A percentile compares a stretch with the other conserved stretches of the same genome.
Evolutionary conservation across 345 rosid genomes (phyloP).

Genomic region (Isatis tinctoria): DNA sequence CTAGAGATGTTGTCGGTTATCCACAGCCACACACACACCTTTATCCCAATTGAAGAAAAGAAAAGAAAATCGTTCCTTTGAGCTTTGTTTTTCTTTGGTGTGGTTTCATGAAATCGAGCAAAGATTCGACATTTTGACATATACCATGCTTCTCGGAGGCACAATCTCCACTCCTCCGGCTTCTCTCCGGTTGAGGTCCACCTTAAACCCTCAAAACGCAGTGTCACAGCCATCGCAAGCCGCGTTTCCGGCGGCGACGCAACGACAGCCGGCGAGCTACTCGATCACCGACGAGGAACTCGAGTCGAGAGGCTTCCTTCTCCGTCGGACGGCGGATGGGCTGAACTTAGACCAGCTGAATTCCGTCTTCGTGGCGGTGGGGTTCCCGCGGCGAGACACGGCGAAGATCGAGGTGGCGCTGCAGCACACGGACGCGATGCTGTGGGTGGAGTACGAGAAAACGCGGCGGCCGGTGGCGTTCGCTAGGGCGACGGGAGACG

Average conservation of each 20-base stretch:
- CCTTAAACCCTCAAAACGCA: constrained; percentile 6
- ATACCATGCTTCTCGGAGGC: constrained; percentile 57
- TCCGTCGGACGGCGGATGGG: constrained; percentile 54
- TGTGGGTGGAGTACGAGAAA: constrained; percentile 65
- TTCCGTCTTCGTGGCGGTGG: constrained; percentile 74
- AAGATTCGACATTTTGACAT: not conserved
- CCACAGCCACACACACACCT: constrained; percentile 32
- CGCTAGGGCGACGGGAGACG: constrained; percentile 87
- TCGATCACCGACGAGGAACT: constrained; percentile 67
- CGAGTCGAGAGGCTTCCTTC: constrained; percentile 60
- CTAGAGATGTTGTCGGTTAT: constrained; percentile 3
- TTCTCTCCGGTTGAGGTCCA: constrained; percentile 30
- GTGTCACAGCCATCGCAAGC: constrained; percentile 22
- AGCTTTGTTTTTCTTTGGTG: not conserved
- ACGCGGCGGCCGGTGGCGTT: constrained; percentile 75
- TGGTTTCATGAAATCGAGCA: not conserved
- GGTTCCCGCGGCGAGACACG: constrained; percentile 85
- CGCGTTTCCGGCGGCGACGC: constrained; percentile 3
- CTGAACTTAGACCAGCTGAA: constrained; percentile 77
- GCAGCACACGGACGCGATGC: constrained; percentile 61
- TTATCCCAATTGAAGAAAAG: constrained; percentile 18
- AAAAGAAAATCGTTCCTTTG: not conserved
- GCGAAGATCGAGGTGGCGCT: constrained; percentile 63
- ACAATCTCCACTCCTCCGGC: constrained; percentile 46
- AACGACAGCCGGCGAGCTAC: constrained; percentile 32